Evolutionary conservation across 2,329 filamentous ascomycete species (phyloP).

Genomic region (Penicillium sp.): DNA sequence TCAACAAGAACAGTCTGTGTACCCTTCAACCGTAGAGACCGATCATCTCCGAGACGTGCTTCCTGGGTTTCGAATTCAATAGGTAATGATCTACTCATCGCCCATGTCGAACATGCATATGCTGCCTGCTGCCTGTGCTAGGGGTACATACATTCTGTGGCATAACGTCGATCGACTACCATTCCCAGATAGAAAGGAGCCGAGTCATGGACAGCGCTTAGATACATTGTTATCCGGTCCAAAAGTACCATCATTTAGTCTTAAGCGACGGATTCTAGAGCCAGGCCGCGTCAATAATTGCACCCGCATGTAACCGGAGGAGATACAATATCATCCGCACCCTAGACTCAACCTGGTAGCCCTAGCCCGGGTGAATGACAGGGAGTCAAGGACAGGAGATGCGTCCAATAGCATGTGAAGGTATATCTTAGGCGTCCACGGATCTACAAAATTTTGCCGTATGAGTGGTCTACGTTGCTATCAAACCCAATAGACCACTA

Average conservation of each 20-base stretch:
- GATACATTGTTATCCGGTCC: background rate
- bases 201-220: background rate
- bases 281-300: background rate
- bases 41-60: constrained; percentile 2
- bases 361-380: background rate
- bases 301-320: background rate
- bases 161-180: background rate
- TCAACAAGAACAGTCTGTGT: background rate
- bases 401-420: background rate
- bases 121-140: background rate
- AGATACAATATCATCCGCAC: background rate
- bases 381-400: background rate
- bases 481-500: background rate
- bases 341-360: background rate
- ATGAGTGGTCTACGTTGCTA: background rate
- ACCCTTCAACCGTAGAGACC: background rate
- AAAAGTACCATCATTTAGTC: background rate
- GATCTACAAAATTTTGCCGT: background rate
- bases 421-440: background rate
- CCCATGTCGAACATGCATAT: background rate
- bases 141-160: background rate
- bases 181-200: background rate
- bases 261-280: background rate
- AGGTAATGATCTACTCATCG: background rate
- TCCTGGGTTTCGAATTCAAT: background rate